phyloP scores from a whole-genome alignment of 805 yeast species.

The Ascoidea tarda region DNA sequence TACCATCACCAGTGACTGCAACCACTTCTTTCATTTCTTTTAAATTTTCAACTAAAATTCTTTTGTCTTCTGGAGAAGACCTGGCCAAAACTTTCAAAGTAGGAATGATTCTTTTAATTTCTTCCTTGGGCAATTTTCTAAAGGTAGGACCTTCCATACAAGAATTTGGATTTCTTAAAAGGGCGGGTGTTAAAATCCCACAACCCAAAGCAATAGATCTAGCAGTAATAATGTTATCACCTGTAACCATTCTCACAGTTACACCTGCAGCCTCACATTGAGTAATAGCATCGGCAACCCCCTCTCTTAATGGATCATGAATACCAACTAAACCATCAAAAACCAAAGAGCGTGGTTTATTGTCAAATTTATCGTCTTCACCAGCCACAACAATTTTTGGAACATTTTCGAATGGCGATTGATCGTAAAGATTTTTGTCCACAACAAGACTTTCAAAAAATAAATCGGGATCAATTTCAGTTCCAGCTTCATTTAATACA shows the following conservation, averaged over 20 bases:
- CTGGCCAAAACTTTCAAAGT: slow-evolving; percentile 76
- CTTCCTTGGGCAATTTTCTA: slow-evolving; percentile 44
- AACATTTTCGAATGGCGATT: slow-evolving; percentile 4
- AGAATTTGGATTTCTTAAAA: slow-evolving; percentile 24
- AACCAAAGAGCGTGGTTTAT: slow-evolving; percentile 22
- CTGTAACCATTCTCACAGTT: slow-evolving; percentile 94
- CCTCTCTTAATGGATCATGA: slow-evolving; percentile 86
- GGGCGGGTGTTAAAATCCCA: slow-evolving; percentile 46
- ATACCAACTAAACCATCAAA: slow-evolving; percentile 79
- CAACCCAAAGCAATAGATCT: slow-evolving; percentile 80
- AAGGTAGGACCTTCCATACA: slow-evolving; percentile 92
- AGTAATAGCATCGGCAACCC: slow-evolving; percentile 79
- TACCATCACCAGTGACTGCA: slow-evolving; percentile 99
- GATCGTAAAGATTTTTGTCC: background rate
- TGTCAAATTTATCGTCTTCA: slow-evolving; percentile 14
- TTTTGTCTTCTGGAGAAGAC: slow-evolving; percentile 92
- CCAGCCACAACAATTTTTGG: slow-evolving; percentile 16
- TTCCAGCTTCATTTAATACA: slow-evolving; percentile 16
- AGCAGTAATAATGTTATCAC: slow-evolving; percentile 89
- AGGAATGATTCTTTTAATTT: slow-evolving; percentile 54
- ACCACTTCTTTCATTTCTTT: slow-evolving; percentile 81
- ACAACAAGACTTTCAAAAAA: background rate
- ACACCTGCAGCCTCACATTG: slow-evolving; percentile 89
- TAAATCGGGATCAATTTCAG: slow-evolving; percentile 23
- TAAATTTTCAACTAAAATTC: slow-evolving; percentile 70